Base-by-base conservation (phyloP, 345 rosid genomes). In the Punica granatum region DNA sequence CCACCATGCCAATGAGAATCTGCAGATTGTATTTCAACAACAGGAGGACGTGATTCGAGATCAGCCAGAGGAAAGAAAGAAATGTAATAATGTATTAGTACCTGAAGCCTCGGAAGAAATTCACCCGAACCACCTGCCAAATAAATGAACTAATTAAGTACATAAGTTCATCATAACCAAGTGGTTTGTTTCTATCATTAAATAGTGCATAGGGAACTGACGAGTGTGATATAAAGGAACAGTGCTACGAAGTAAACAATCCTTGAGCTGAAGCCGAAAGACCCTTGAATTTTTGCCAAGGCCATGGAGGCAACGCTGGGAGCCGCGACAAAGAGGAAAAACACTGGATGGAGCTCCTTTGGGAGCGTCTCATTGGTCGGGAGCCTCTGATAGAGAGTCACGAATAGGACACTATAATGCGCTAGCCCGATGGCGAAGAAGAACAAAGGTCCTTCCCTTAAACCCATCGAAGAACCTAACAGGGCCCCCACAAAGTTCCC, bases 1-100 rank as follows among this genome's bases (percentile, higher is more conserved):
- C 97, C 98, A 93, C 96, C 96, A 89, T 58, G 96, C 88, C 77
- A 86, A 72, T 37, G 96, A 90, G 74, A 93, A 90, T 85, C 93
- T 92, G 72, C 26, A 35, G 32, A n/a, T n/a, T n/a, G n/a, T n/a
- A n/a, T n/a, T n/a, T n/a, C n/a, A n/a, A 8, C 10, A n/a, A 8
- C 1, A 19, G 28, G 30, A 23, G 16, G 25, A 48, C 4, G 53
- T 16, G 1, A 48, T 37, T 14, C 25, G 53, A 7, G 53, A 37
- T 16, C 16, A 18, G 6, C 23, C 6, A 48, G 4, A 15, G 53
- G 5, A 48, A 16, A 48, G 30, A 23, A 25, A 10, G 12, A 51
- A 51, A 25, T n/a, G 1, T 1, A 28, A n/a, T 51, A 6, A 19
- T 39, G 49, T 49, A 19, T 2, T 53, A 83, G 71, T 73, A 85